Evolutionary conservation across 106 monocot genomes (phyloP).

Genomic region (Chionographis japonica): DNA sequence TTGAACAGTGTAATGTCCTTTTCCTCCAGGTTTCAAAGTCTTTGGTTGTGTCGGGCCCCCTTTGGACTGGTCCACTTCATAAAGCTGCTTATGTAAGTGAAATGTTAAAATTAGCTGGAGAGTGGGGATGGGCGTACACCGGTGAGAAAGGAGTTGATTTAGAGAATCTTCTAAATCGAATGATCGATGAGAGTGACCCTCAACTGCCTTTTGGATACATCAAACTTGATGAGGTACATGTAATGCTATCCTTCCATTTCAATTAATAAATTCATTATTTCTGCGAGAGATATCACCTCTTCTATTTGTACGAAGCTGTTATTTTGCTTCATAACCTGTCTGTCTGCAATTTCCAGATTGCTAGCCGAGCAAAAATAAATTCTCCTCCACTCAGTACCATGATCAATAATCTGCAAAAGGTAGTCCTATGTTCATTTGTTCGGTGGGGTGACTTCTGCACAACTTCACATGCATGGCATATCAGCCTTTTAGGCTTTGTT

Average conservation of each 20-base stretch:
- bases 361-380: slow-evolving; percentile 69
- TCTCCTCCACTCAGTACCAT: slow-evolving; percentile 60
- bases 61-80: slow-evolving; percentile 97
- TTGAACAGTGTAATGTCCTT: background rate
- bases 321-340: background rate
- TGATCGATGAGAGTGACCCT: slow-evolving; percentile 84
- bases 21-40: slow-evolving; percentile 42
- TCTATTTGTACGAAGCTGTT: too few species aligned
- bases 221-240: slow-evolving; percentile 78
- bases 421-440: slow-evolving; percentile 3
- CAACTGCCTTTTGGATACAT: slow-evolving; percentile 79
- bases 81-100: slow-evolving; percentile 46
- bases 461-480: background rate
- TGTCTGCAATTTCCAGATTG: slow-evolving; percentile 48
- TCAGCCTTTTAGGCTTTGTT: background rate
- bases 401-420: slow-evolving; percentile 54
- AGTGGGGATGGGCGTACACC: slow-evolving; percentile 75
- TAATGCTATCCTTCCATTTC: slow-evolving; percentile 5
- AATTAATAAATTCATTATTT: background rate
- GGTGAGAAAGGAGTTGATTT: slow-evolving; percentile 33
- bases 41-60: slow-evolving; percentile 71
- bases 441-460: too few species aligned
- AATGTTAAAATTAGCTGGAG: slow-evolving; percentile 77
- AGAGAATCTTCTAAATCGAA: slow-evolving; percentile 57
- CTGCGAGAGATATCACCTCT: too few species aligned